Evolutionary conservation across 768 basidiomycete genomes (phyloP), one percentile per base, ranked within the genome.

Genomic region (Cystobasidium onofrii): DNA sequence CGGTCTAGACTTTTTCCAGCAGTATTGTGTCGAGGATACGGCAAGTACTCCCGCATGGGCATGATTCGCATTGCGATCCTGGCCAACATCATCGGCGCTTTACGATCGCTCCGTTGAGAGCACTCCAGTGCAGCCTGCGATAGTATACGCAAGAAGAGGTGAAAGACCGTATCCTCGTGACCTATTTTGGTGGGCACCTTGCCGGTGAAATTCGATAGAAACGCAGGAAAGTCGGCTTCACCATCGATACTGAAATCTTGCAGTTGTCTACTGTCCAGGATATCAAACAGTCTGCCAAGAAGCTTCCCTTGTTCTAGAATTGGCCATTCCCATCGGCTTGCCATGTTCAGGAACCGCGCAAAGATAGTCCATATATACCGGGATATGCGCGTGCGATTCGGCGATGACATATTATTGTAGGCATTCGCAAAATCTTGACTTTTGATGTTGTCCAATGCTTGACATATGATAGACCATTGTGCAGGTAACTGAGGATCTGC

Each of bases 121-220:
- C 36, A 39, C 44, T 61, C 71, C 15, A 83, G 80, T 0, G 83
- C 83, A 0, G 88, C 88, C 55, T 86, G 86, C n/a, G 88, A 86
- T 39, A 93, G 83, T 69, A 96, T 84, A 80, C 92, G 91, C 55
- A 95, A 83, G 78, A 92, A 90, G 6, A 90, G 79, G n/a, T 86
- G 84, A 78, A 89, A 93, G 0, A 89, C 86, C 0, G 89, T 87
- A 77, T 95, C 93, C 20, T 80, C 80, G 20, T 1, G 83, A 4
- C 91, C 84, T 13, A 87, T 81, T 1, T 81, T 80, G 78, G 87
- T 82, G 76, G 90, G 84, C 55, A 83, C 82, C 4, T 85, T 76
- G 57, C 85, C 83, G 76, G 91, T 83, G 81, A 92, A 96, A 23
- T 82, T 81, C 17, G 63, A 52, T 1, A 79, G 62, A 50, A 76